Conservation (phyloP, 108 stramenopile species). For the Cyclotella kingstonii region DNA sequence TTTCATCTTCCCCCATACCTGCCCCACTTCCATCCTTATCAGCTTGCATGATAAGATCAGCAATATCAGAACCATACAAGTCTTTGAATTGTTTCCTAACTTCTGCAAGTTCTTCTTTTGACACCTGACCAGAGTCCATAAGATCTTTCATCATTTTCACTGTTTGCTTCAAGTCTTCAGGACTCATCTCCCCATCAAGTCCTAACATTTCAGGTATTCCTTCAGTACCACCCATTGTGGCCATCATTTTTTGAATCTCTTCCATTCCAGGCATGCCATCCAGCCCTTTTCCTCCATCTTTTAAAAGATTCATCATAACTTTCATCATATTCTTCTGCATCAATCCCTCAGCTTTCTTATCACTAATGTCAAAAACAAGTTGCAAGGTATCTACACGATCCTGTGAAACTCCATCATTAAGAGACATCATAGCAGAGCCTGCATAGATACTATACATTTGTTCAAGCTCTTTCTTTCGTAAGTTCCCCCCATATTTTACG, state of each 20-base stretch:
- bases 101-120: conserved; percentile 57
- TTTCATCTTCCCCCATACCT: conserved; percentile 53
- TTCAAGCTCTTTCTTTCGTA: conserved; percentile 76
- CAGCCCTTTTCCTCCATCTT: conserved; percentile 54
- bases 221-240: conserved; percentile 52
- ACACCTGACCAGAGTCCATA: conserved; percentile 73
- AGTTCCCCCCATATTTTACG: conserved; percentile 77
- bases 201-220: conserved; percentile 52
- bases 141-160: conserved; percentile 60
- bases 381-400: conserved; percentile 69
- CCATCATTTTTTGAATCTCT: conserved; percentile 85
- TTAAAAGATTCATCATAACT: conserved; percentile 85
- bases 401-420: conserved; percentile 33
- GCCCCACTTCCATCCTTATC: conserved; percentile 43
- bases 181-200: conserved; percentile 53
- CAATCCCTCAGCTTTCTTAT: conserved; percentile 81
- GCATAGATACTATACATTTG: conserved; percentile 81
- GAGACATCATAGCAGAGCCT: conserved; percentile 60
- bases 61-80: conserved; percentile 69
- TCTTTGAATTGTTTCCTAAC: conserved; percentile 77
- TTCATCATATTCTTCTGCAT: conserved; percentile 87
- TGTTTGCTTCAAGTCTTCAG: conserved; percentile 74
- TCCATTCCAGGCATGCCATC: conserved; percentile 60
- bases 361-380: conserved; percentile 72
- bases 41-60: conserved; percentile 71